Conservation (phyloP, 2,329 filamentous ascomycete genomes). For the Pseudocercospora cruenta region DNA sequence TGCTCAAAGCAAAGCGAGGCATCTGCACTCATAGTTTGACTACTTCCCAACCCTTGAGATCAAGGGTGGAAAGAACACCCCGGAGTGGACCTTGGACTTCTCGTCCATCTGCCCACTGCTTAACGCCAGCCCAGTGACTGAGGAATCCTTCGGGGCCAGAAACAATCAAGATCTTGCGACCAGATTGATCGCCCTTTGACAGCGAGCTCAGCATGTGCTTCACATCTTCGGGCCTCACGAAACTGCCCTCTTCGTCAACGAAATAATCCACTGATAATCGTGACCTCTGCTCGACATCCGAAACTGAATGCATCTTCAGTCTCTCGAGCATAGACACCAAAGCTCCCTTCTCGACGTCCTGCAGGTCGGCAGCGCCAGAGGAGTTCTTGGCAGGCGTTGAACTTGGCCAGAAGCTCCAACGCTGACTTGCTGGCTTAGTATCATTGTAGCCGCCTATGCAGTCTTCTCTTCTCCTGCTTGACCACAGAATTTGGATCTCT, state of each 20-base stretch:
- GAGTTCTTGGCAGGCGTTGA: slow-evolving; percentile 4
- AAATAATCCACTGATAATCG: slow-evolving; percentile 70
- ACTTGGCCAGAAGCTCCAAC: slow-evolving; percentile 24
- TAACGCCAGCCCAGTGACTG: slow-evolving; percentile 75
- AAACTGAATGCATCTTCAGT: slow-evolving; percentile 51
- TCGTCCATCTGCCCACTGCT: slow-evolving; percentile 71
- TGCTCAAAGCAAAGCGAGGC: not conserved
- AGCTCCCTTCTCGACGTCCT: slow-evolving; percentile 44
- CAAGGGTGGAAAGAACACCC: slow-evolving; percentile 67
- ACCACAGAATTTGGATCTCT: slow-evolving; percentile 78
- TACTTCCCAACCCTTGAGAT: slow-evolving; percentile 60
- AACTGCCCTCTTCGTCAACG: slow-evolving; percentile 76
- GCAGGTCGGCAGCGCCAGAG: slow-evolving; percentile 10
- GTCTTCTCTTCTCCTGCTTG: slow-evolving; percentile 69
- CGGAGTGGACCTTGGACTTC: slow-evolving; percentile 76
- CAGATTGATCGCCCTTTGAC: slow-evolving; percentile 34
- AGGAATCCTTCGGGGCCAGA: slow-evolving; percentile 93
- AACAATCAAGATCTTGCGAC: slow-evolving; percentile 72
- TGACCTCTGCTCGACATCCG: slow-evolving; percentile 34
- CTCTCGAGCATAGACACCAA: slow-evolving; percentile 66
- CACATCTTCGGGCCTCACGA: slow-evolving; percentile 56
- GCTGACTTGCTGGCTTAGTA: slow-evolving; percentile 33
- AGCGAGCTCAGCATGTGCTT: slow-evolving; percentile 29
- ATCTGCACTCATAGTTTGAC: slow-evolving; percentile 56
- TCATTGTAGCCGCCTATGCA: slow-evolving; percentile 64